Percentiles rank a stretch among this genome's conserved stretches.
phyloP scores from a whole-genome alignment of 805 yeast species.

The Ogataea nitratoaversa region DNA sequence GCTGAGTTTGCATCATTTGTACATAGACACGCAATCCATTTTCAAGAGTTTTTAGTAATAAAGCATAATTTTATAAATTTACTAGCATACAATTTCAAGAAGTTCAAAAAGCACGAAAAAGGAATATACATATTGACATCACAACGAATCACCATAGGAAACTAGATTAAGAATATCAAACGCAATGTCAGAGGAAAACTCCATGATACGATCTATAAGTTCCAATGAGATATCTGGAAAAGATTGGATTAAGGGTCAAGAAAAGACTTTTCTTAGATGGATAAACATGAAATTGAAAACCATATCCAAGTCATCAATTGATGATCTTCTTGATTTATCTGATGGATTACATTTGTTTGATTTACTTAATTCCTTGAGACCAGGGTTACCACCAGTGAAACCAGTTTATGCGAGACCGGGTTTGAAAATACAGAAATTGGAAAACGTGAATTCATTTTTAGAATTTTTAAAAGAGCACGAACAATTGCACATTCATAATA shows the following conservation, averaged over 20 bases:
- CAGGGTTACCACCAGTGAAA: slow-evolving; percentile 15
- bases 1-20: no score
- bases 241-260: slow-evolving; percentile 42
- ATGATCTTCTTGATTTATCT: slow-evolving; percentile 32
- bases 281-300: slow-evolving; percentile 35
- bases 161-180: no score
- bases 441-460: slow-evolving; percentile 41
- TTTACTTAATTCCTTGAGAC: slow-evolving; percentile 32
- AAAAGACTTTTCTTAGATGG: slow-evolving; percentile 49
- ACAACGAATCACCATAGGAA: no score
- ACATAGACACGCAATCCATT: no score
- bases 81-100: no score
- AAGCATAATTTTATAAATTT: no score
- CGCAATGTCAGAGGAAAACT: slow-evolving; percentile 3
- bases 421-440: slow-evolving; percentile 41
- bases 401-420: slow-evolving; percentile 35
- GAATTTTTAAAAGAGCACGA: slow-evolving; percentile 38
- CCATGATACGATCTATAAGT: slow-evolving; percentile 4
- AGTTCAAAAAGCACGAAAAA: no score
- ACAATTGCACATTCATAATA: slow-evolving; percentile 36
- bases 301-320: slow-evolving; percentile 17
- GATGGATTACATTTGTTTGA: slow-evolving; percentile 38
- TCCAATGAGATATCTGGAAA: slow-evolving; percentile 2
- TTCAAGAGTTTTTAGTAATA: no score
- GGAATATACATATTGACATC: no score